These are phyloP conservation scores for Obba rivulosa DNA, from an alignment of 768 basidiomycete species.

Conservation along the genomic window DNA sequence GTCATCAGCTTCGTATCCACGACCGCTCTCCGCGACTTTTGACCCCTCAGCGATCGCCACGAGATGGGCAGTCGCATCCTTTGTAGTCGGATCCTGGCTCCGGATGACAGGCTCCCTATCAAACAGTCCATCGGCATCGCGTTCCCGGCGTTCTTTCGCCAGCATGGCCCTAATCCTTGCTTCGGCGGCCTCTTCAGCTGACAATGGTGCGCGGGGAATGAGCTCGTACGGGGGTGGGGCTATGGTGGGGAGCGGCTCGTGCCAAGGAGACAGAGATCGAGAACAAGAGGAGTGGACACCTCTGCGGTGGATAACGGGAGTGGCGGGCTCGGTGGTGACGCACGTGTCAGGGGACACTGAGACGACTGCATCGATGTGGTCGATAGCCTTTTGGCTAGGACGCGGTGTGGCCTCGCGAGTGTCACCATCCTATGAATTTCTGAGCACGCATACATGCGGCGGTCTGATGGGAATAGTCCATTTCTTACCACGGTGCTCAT, in stretches of 20 bases:
- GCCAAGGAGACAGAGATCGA: not conserved
- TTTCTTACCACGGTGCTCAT: no score
- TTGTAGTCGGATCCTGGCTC: no score
- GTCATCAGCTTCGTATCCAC: constrained; percentile 6
- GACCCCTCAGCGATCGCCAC: no score
- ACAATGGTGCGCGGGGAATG: constrained; percentile 26
- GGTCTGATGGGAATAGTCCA: not conserved
- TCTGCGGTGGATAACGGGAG: constrained; percentile 2
- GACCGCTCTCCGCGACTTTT: no score
- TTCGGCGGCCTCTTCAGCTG: constrained; percentile 39
- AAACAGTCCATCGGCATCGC: constrained; percentile 32
- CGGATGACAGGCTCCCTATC: no score
- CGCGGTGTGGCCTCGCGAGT: not conserved
- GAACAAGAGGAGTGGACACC: not conserved
- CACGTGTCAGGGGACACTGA: constrained; percentile 2
- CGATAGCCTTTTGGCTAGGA: no score
- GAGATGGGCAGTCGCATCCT: no score
- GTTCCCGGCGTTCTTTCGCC: constrained; percentile 33
- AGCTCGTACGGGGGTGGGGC: constrained; percentile 42
- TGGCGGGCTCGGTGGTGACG: constrained; percentile 13
- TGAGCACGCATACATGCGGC: not conserved
- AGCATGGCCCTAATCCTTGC: constrained; percentile 36
- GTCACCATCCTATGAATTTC: not conserved
- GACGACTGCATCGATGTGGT: not conserved
- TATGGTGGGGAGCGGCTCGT: constrained; percentile 40